Percentiles rank a stretch among this genome's conserved stretches.
Conservation (phyloP, 192 early-diverging fungal species). For the Oehlia diaphana region DNA sequence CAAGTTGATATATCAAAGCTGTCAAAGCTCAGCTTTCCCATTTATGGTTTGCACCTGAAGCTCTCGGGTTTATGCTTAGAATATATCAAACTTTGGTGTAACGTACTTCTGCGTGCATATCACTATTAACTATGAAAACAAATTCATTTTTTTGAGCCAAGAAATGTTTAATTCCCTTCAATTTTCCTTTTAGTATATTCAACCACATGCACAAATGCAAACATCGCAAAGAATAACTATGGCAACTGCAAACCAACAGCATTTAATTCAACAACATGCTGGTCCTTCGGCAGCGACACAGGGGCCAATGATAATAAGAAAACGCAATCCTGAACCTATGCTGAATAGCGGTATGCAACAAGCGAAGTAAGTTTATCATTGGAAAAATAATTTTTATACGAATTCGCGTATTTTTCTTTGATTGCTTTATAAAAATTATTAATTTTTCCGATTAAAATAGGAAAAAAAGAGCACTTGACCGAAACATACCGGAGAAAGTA, state of each 20-base stretch:
- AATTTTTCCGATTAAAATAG: neutral
- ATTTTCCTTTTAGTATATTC: neutral
- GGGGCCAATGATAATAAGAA: neutral
- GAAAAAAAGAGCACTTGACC: slow-evolving; percentile 8
- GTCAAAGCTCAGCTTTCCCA: neutral
- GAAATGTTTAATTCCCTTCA: neutral
- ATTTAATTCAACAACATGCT: neutral
- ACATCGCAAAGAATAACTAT: neutral
- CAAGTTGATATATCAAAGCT: neutral
- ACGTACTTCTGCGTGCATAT: slow-evolving; percentile 12
- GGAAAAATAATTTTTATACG: neutral
- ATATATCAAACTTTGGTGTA: neutral
- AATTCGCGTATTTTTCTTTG: neutral
- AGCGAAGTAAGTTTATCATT: neutral
- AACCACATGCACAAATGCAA: neutral
- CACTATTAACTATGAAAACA: neutral
- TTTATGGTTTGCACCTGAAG: slow-evolving; percentile 6
- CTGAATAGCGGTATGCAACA: neutral
- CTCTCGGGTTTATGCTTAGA: neutral
- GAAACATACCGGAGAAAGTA: slow-evolving; percentile 25
- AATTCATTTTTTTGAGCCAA: neutral
- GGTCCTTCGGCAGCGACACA: neutral
- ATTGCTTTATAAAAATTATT: neutral
- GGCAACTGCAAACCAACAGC: neutral
- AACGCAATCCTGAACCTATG: neutral